A percentile compares a stretch with the other conserved stretches of the same genome.
phyloP scores from a whole-genome alignment of 108 stramenopile genomes.

The Cyclostephanos invisitatus region DNA sequence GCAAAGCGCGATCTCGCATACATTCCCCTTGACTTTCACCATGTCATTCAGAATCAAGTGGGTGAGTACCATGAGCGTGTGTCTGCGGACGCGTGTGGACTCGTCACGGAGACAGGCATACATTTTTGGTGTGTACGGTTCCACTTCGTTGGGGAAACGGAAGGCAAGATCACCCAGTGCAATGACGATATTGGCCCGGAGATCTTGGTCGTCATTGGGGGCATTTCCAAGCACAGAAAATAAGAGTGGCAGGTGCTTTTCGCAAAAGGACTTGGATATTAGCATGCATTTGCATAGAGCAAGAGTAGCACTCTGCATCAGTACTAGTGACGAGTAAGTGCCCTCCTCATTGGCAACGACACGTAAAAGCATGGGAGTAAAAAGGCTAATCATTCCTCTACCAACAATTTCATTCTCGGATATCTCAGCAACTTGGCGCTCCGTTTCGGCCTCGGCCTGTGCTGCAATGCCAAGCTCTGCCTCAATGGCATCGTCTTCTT shows the following conservation, averaged over 20 bases:
- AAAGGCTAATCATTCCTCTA: conserved; percentile 80
- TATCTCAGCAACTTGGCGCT: conserved; percentile 80
- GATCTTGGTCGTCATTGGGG: conserved; percentile 68
- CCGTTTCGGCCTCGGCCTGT: conserved; percentile 85
- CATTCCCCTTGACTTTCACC: conserved; percentile 97
- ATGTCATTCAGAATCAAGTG: conserved; percentile 98
- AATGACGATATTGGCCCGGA: conserved; percentile 93
- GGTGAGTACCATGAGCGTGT: conserved; percentile 95
- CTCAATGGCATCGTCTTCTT: conserved; percentile 78
- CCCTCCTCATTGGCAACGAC: conserved; percentile 86
- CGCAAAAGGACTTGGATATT: conserved; percentile 90
- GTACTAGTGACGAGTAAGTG: conserved; percentile 60
- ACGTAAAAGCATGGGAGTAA: conserved; percentile 80
- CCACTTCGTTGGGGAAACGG: conserved; percentile 97
- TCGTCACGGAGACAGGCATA: conserved; percentile 95
- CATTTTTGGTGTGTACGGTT: conserved; percentile 94
- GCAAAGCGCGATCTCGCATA: conserved; percentile 94
- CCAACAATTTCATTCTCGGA: conserved; percentile 92
- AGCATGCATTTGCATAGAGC: conserved; percentile 94
- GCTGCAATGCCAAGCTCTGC: conserved; percentile 85
- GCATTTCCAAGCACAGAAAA: conserved; percentile 90
- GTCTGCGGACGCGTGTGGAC: conserved; percentile 86
- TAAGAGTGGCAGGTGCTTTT: conserved; percentile 88
- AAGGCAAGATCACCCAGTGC: conserved; percentile 97
- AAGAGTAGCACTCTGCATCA: conserved; percentile 85